Percentiles rank a stretch among this genome's conserved stretches.
These are phyloP conservation scores for Pholiota conissans DNA, from an alignment of 768 basidiomycete genomes.

Conservation along the genomic window DNA sequence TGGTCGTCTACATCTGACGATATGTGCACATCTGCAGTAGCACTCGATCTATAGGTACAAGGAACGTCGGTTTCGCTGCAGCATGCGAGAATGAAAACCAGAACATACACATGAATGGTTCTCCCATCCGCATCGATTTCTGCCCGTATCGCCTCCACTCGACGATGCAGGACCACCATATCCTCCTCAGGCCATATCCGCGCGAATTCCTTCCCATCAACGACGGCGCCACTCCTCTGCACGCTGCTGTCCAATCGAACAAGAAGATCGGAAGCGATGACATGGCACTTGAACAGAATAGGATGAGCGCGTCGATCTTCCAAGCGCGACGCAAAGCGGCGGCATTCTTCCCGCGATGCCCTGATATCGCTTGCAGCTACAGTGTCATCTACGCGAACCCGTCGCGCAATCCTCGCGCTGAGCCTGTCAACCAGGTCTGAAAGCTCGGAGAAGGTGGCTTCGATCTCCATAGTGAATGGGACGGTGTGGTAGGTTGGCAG, in stretches of 20 bases:
- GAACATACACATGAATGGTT: not conserved
- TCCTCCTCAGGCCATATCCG: constrained; percentile 5
- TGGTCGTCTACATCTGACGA: not conserved
- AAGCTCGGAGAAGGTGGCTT: not conserved
- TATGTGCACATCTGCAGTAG: not conserved
- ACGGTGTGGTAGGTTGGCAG: not conserved
- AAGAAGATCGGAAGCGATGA: constrained; percentile 4
- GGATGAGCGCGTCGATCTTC: not conserved
- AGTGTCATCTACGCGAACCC: not conserved
- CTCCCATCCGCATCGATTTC: not conserved
- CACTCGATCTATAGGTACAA: not conserved
- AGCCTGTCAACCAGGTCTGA: not conserved
- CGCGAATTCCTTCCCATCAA: not conserved
- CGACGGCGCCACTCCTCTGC: not conserved
- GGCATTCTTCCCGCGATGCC: not conserved
- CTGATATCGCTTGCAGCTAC: not conserved
- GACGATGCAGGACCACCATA: constrained; percentile 1
- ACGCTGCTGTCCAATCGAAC: constrained; percentile 1
- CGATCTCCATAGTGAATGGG: not conserved
- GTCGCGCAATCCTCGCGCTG: not conserved
- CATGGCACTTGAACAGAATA: not conserved
- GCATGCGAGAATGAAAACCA: no score
- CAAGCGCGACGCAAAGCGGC: not conserved
- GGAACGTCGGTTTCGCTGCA: no score
- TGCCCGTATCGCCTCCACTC: constrained; percentile 2